Evolutionary conservation across 2,329 filamentous ascomycete species (phyloP).

Genomic region (Hymenoscyphus occultus): DNA sequence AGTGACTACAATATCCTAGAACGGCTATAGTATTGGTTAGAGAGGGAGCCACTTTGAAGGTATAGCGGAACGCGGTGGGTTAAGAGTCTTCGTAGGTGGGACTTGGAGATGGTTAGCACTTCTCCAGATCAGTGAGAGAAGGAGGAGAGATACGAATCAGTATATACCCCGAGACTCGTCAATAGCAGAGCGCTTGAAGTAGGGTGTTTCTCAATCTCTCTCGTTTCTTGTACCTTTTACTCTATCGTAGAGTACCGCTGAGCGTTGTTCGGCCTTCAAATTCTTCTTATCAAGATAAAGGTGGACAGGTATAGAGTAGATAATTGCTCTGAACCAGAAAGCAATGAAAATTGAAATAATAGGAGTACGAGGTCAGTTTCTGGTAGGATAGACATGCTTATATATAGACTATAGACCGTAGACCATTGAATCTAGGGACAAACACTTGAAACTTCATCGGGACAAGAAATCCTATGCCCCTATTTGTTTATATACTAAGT

Average conservation of each 20-base stretch:
- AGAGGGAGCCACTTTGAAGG: not conserved
- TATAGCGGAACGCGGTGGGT: not conserved
- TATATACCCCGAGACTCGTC: not conserved
- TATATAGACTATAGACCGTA: no score
- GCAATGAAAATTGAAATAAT: slow-evolving; percentile 8
- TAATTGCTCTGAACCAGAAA: slow-evolving; percentile 7
- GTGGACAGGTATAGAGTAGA: slow-evolving; percentile 7
- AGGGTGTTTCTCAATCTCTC: slow-evolving; percentile 6
- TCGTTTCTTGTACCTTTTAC: slow-evolving; percentile 1
- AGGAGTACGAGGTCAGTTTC: slow-evolving; percentile 6
- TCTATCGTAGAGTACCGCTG: no score
- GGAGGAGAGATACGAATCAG: not conserved
- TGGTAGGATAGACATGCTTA: not conserved
- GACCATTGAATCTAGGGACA: not conserved
- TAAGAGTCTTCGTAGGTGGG: no score
- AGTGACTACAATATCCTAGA: no score
- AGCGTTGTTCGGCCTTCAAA: slow-evolving; percentile 6
- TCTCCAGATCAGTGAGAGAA: no score
- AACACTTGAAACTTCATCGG: not conserved
- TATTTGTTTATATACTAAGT: not conserved
- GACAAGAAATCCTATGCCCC: not conserved
- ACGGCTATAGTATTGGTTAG: no score
- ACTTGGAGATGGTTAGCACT: no score
- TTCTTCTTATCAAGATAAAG: no score
- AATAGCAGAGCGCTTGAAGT: not conserved